Evolutionary conservation across 257 asterid species (phyloP).

Genomic region (Osmanthus fragrans): DNA sequence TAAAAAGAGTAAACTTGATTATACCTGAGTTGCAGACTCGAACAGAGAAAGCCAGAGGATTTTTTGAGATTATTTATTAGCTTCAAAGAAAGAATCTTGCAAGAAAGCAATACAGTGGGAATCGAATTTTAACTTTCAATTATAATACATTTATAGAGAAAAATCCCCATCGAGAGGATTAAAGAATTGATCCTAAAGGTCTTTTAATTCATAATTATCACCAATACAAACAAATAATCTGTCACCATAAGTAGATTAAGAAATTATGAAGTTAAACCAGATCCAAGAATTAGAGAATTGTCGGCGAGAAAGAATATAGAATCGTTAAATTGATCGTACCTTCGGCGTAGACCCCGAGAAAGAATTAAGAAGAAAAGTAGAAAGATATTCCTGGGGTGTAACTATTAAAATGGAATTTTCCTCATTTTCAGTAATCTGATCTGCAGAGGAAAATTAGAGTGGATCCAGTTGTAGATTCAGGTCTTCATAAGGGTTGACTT

Average conservation of each 20-base stretch:
- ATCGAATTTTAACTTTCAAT: slow-evolving; percentile 7
- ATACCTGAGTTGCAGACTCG: slow-evolving; percentile 20
- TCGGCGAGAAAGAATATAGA: neutral
- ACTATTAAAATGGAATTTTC: neutral
- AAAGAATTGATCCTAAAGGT: neutral
- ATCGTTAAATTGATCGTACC: neutral
- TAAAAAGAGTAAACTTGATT: neutral
- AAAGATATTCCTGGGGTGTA: neutral
- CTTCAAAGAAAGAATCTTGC: slow-evolving; percentile 6
- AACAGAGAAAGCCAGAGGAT: neutral
- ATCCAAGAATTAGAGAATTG: neutral
- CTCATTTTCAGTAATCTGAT: neutral
- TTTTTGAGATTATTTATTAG: slow-evolving; percentile 16
- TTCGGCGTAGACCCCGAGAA: neutral
- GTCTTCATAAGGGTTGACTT: too few species aligned
- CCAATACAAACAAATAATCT: neutral
- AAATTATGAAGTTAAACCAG: neutral
- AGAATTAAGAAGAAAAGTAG: neutral
- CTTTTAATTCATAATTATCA: neutral
- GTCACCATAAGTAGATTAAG: neutral
- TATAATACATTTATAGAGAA: slow-evolving; percentile 2
- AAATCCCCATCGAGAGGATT: slow-evolving; percentile 4
- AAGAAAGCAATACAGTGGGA: neutral
- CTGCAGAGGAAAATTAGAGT: neutral
- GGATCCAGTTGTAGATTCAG: neutral